Evolutionary conservation across 768 basidiomycete genomes (phyloP), one percentile per base, ranked within the genome.

Genomic region (Tulasnella sp.): DNA sequence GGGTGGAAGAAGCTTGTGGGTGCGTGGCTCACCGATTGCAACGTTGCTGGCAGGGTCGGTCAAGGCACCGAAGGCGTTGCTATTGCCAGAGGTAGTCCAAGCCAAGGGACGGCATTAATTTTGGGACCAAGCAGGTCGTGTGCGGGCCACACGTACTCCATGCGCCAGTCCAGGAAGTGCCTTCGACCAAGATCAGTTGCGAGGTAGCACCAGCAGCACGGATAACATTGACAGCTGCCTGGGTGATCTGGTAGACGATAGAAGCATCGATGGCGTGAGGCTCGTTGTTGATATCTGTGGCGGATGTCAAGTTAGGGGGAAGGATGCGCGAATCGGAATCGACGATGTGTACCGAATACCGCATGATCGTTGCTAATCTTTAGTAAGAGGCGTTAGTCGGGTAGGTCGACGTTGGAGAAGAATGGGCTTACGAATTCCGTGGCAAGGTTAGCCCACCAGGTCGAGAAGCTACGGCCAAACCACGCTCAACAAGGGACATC

Each of bases 141-240:
- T 5, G 51, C 9, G 15, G 34, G 15, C 6, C 25, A 14, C n/a
- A 65, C 70, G 50, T 64, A 75, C 75, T 75, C 78, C 79, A 80
- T 34, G 79, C 79, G 58, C 79, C 80, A 59, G 79, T 80, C 69
- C 71, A 80, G 40, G 75, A 66, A 1, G 67, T 71, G 29, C 70
- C 77, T 73, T 68, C 69, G 31, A 66, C 64, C 34, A 69, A 67
- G 60, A 74, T 74, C 31, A 70, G 64, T 61, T 75, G 73, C 7
- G 58, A 59, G 5, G 69, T 83, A 17, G 83, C 83, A 59, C 83
- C 83, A 36, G 70, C 71, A 9, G 77, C 68, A 62, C 83, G 74
- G 62, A 85, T 80, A 61, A 77, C 81, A 63, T 81, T 80, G 60
- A 85, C 70, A 5, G 78, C 81, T 40, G 78, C 79, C 74, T 84